Percentiles rank a stretch among this genome's conserved stretches.
These are phyloP conservation scores for Ceratocystis diversiconidia DNA, from an alignment of 2,329 filamentous ascomycete genomes.

Conservation along the genomic window DNA sequence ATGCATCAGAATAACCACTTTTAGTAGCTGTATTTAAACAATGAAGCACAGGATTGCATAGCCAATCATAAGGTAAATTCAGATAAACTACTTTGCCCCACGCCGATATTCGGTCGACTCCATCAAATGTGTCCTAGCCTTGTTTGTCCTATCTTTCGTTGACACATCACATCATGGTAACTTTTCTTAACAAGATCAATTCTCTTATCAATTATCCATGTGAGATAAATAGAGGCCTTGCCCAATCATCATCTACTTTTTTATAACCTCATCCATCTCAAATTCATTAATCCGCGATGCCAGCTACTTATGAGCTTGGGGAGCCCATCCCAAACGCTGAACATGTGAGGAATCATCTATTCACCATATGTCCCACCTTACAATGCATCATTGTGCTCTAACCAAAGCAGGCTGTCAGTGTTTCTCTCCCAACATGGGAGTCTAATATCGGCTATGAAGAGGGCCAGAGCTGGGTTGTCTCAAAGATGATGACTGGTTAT, in stretches of 20 bases:
- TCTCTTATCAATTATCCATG: not conserved
- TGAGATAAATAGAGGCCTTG: not conserved
- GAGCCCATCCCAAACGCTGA: constrained; percentile 66
- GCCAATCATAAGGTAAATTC: not conserved
- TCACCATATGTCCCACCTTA: no score
- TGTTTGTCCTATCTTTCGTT: not conserved
- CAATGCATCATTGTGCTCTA: no score
- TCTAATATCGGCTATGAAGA: constrained; percentile 91
- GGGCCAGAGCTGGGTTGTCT: constrained; percentile 72
- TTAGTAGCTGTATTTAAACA: not conserved
- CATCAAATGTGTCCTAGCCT: not conserved
- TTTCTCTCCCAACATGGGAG: constrained; percentile 86
- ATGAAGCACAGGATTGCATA: not conserved
- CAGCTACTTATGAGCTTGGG: constrained; percentile 39
- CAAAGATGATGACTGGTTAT: constrained; percentile 78
- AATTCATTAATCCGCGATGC: constrained; percentile 27
- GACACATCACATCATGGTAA: not conserved
- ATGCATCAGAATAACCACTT: no score
- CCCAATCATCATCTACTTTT: not conserved
- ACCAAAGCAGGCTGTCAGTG: constrained; percentile 65
- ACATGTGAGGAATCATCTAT: constrained; percentile 43
- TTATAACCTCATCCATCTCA: not conserved
- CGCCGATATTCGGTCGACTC: not conserved
- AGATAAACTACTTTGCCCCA: not conserved
- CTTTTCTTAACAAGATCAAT: not conserved